A percentile compares a stretch with the other conserved stretches of the same genome.
Conservation (phyloP, 305 asterid genomes). For the Rubia occidens region DNA sequence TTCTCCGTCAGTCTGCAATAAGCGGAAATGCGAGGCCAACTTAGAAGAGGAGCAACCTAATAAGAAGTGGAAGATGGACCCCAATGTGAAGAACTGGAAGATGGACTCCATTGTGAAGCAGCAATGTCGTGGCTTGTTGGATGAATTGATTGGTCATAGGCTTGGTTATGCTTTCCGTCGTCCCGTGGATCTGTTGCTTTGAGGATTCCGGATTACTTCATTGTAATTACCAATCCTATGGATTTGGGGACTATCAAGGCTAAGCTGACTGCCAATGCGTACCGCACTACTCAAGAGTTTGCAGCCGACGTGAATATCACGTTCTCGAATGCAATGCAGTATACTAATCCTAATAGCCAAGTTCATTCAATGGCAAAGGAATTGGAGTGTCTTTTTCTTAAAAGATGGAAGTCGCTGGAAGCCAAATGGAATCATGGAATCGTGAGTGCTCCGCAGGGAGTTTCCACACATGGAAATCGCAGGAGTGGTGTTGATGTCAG, state of each 20-base stretch:
- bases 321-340: constrained; percentile 62
- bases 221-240: constrained; percentile 56
- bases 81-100: constrained; percentile 35
- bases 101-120: constrained; percentile 42
- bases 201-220: constrained; percentile 64
- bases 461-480: constrained; percentile 15
- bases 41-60: constrained; percentile 24
- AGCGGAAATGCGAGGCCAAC: constrained; percentile 35
- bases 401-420: constrained; percentile 48
- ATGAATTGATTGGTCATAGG: constrained; percentile 38
- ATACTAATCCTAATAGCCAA: constrained; percentile 41
- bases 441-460: constrained; percentile 18
- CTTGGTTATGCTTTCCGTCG: constrained; percentile 32
- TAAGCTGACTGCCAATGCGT: constrained; percentile 41
- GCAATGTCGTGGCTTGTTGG: constrained; percentile 40
- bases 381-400: constrained; percentile 34
- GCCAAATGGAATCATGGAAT: constrained; percentile 30
- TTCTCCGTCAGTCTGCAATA: constrained; percentile 20
- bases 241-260: constrained; percentile 66
- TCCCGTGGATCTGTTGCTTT: constrained; percentile 66
- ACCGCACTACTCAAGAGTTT: constrained; percentile 46
- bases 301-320: constrained; percentile 61
- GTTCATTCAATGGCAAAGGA: constrained; percentile 47
- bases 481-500: constrained; percentile 20
- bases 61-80: constrained; percentile 41